Percentiles rank a stretch among this genome's conserved stretches.
Conservation (phyloP, 768 basidiomycete genomes). For the Mycena maculata region DNA sequence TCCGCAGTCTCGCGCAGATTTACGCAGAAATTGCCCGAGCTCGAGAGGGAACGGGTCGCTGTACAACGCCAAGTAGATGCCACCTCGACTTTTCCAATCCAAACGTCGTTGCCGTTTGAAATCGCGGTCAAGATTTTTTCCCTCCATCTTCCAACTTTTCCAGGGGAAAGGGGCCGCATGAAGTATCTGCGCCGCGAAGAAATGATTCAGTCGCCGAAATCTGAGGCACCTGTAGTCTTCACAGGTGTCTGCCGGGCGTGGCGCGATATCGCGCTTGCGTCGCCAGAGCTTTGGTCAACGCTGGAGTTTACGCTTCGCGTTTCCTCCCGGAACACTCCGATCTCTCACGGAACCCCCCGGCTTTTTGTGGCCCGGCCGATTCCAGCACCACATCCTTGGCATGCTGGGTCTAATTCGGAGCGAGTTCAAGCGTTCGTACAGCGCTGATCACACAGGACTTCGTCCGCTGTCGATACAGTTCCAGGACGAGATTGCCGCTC, state of each 20-base stretch:
- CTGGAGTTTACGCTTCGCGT: background rate
- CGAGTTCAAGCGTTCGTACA: background rate
- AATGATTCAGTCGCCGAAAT: too few species aligned
- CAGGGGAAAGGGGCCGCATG: too few species aligned
- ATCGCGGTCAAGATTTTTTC: background rate
- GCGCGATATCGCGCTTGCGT: background rate
- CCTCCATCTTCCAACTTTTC: constrained; percentile 3
- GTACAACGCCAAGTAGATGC: background rate
- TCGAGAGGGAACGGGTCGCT: background rate
- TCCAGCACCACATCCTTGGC: too few species aligned
- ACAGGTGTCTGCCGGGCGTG: background rate
- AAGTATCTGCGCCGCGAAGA: too few species aligned
- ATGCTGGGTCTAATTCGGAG: too few species aligned
- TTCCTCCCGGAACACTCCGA: too few species aligned
- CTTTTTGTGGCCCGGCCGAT: too few species aligned
- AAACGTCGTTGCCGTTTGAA: constrained; percentile 1
- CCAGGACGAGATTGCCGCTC: too few species aligned
- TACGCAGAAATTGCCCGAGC: background rate
- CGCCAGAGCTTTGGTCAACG: constrained; percentile 5
- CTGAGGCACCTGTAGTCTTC: background rate
- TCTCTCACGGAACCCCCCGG: too few species aligned
- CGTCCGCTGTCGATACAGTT: constrained; percentile 3
- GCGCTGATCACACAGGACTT: background rate
- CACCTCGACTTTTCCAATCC: background rate
- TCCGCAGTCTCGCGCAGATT: background rate